A percentile compares a stretch with the other conserved stretches of the same genome.
Evolutionary conservation across 805 yeast species (phyloP).

Genomic region (Jamesozyma lodderae): DNA sequence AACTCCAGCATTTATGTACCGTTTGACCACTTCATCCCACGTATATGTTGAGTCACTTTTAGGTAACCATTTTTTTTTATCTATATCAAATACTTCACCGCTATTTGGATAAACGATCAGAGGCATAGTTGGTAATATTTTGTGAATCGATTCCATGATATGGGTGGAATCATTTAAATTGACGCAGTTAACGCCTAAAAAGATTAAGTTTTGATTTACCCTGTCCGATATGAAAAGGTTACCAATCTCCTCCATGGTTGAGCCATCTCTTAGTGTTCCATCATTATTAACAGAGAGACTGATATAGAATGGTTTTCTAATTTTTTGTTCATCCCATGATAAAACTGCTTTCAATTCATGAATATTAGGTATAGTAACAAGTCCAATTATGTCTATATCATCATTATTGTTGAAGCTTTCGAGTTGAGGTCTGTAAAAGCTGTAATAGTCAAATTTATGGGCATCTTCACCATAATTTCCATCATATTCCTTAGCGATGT

Average conservation of each 20-base stretch:
- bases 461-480: slow-evolving; percentile 45
- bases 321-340: slow-evolving; percentile 30
- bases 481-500: slow-evolving; percentile 57
- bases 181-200: slow-evolving; percentile 65
- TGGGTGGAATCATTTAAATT: slow-evolving; percentile 34
- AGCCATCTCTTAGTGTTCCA: slow-evolving; percentile 42
- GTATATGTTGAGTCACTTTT: slow-evolving; percentile 15
- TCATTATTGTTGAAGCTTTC: slow-evolving; percentile 41
- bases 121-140: slow-evolving; percentile 25
- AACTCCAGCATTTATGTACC: slow-evolving; percentile 36
- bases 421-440: slow-evolving; percentile 31
- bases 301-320: slow-evolving; percentile 36
- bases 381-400: slow-evolving; percentile 46
- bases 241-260: slow-evolving; percentile 31
- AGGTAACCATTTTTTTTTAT: slow-evolving; percentile 35
- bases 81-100: slow-evolving; percentile 55
- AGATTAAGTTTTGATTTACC: slow-evolving; percentile 30
- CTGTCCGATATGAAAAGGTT: slow-evolving; percentile 15
- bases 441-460: slow-evolving; percentile 23
- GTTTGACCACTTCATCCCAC: slow-evolving; percentile 34
- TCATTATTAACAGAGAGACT: slow-evolving; percentile 36
- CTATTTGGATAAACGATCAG: slow-evolving; percentile 65
- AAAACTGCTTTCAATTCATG: slow-evolving; percentile 46
- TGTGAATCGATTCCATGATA: slow-evolving; percentile 30
- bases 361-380: slow-evolving; percentile 66